Conservation (phyloP, 306 rosid genomes). For the Fragaria nilgerrensis region DNA sequence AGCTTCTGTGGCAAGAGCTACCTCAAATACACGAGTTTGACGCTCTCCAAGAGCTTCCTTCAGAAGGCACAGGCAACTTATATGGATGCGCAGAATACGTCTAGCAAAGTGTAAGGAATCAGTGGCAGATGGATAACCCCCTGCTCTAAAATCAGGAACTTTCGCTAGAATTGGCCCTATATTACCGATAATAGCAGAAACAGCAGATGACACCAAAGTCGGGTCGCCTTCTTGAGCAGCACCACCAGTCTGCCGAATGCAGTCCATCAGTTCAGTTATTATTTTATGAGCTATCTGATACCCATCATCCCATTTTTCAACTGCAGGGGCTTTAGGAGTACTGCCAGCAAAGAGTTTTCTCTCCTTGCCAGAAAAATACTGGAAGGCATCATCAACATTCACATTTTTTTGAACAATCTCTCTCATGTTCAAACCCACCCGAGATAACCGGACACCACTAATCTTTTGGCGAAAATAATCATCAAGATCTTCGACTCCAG, state of each 20-base stretch:
- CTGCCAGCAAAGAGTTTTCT: conserved; percentile 59
- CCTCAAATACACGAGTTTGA: conserved; percentile 92
- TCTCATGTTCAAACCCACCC: conserved; percentile 74
- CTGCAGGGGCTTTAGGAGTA: conserved; percentile 54
- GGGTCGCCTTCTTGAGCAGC: conserved; percentile 99
- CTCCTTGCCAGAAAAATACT: conserved; percentile 62
- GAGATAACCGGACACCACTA: conserved; percentile 70
- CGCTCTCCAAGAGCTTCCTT: conserved; percentile 99
- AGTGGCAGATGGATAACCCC: conserved; percentile 40
- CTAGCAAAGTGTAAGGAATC: conserved; percentile 58
- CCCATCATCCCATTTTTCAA: conserved; percentile 88
- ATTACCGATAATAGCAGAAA: conserved; percentile 79
- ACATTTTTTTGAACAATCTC: conserved; percentile 80
- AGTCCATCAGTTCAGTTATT: conserved; percentile 68
- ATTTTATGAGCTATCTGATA: conserved; percentile 75
- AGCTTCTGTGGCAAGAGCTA: conserved; percentile 94
- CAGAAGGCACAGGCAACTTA: conserved; percentile 79
- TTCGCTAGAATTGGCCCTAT: conserved; percentile 64
- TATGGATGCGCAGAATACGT: conserved; percentile 67
- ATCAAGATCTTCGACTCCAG: conserved; percentile 94
- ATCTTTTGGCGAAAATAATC: conserved; percentile 89
- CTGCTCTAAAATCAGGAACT: conserved; percentile 56
- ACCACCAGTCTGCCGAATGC: conserved; percentile 94
- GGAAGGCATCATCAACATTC: conserved; percentile 61
- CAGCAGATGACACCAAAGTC: conserved; percentile 85